phyloP scores from a whole-genome alignment of 2,329 filamentous ascomycete genomes.

The Dothideomycetes sp. region DNA sequence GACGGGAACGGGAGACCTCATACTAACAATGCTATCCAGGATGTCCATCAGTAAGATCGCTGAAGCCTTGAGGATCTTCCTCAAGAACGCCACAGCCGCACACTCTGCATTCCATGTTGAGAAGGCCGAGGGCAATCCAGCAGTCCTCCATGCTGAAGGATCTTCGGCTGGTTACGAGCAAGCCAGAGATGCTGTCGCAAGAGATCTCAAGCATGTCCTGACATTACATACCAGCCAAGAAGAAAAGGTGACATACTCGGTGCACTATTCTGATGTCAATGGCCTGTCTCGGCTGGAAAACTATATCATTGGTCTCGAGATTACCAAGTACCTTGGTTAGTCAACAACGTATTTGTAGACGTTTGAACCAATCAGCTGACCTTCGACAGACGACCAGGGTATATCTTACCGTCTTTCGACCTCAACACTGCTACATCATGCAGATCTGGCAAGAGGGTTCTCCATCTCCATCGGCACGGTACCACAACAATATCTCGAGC shows the following conservation, averaged over 20 bases:
- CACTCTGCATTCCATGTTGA: conserved; percentile 24
- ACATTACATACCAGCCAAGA: conserved; percentile 18
- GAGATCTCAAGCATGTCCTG: conserved; percentile 23
- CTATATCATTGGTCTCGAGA: conserved; percentile 28
- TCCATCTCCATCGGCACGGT: conserved; percentile 26
- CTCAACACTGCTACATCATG: conserved; percentile 26
- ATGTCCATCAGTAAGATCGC: conserved; percentile 20
- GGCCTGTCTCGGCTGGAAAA: conserved; percentile 29
- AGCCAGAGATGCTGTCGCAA: conserved; percentile 25
- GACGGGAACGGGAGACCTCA: background rate
- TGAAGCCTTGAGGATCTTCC: conserved; percentile 24
- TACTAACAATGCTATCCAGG: conserved; percentile 4
- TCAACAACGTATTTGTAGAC: background rate
- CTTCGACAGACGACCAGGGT: conserved; percentile 20
- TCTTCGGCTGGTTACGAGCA: conserved; percentile 20
- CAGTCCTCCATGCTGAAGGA: conserved; percentile 21
- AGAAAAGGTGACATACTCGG: conserved; percentile 21
- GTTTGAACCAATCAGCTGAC: conserved; percentile 4
- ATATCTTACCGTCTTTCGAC: conserved; percentile 26
- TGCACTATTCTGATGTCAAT: conserved; percentile 29
- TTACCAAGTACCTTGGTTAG: conserved; percentile 25
- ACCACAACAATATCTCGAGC: conserved; percentile 20
- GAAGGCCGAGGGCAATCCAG: conserved; percentile 24
- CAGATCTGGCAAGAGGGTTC: conserved; percentile 24
- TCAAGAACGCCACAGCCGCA: conserved; percentile 21